Evolutionary conservation across 2,329 filamentous ascomycete species (phyloP), one percentile per base, ranked within the genome.

Genomic region (Magnaporthales sp.): DNA sequence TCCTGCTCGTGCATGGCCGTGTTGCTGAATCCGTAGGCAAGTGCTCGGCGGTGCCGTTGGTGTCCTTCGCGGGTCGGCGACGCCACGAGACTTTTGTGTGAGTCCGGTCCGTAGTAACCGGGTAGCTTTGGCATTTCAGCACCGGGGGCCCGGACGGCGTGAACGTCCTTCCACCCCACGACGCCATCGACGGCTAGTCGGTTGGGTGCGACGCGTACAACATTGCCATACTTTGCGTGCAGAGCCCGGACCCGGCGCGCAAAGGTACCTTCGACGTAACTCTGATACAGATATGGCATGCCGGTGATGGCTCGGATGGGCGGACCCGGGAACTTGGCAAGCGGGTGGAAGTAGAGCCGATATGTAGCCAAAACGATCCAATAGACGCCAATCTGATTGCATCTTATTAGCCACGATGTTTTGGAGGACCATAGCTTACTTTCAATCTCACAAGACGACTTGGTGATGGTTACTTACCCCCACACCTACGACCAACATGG

Each of bases 21-120:
- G 30, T 79, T 74, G 66, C 73, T 74, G 71, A 81, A 81, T n/a
- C 77, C 78, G 67, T 78, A 76, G 11, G 77, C 74, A 65, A 81
- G 72, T 9, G 70, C 65, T 29, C 69, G 70, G n/a, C 73, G 73
- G 31, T 72, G 71, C 9, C 70, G 67, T 3, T 51, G 58, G 60
- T 72, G 70, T 11, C 68, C 70, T 27, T 69, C 71, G 61, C 71
- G 73, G 66, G 78, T 70, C 60, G 79, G 73, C 66, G 74, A 73
- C 2, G 38, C 26, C 38, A 58, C 27, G 8, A 65, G 19, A 27
- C 24, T 65, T 7, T 26, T 8, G 7, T 64, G 38, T 4, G 38
- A 32, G 4, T 15, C 38, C 11, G 22, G 32, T 13, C 38, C 38
- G 7, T 51, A 54, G 30, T 9, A 32, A 2, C 22, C n/a, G 1